Conservation (phyloP, 345 rosid genomes). For the Tarenaya hassleriana region DNA sequence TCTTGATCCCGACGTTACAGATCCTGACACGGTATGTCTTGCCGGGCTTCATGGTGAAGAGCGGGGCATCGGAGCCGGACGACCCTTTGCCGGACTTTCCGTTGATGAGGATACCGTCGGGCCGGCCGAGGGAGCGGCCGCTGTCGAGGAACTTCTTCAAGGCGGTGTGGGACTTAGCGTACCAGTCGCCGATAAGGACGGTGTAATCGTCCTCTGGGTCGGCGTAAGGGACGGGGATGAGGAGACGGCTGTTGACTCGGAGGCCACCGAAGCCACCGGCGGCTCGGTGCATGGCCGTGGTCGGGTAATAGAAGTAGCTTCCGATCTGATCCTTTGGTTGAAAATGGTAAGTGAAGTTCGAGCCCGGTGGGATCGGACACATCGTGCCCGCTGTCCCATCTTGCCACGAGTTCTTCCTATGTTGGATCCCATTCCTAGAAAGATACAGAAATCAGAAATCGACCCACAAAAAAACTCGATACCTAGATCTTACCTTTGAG, state of each 20-base stretch:
- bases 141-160: constrained; percentile 38
- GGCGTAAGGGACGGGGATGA: constrained; percentile 65
- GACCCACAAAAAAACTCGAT: background rate
- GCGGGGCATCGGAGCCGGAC: constrained; percentile 33
- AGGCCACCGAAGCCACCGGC: constrained; percentile 72
- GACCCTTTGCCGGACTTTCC: constrained; percentile 41
- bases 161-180: constrained; percentile 41
- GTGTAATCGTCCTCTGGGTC: constrained; percentile 64
- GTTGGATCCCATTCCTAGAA: constrained; percentile 65
- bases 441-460: too few species aligned
- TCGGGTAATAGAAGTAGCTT: constrained; percentile 59
- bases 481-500: background rate
- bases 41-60: constrained; percentile 53
- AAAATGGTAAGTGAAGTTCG: constrained; percentile 70
- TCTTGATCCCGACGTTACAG: constrained; percentile 60
- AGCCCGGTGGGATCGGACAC: constrained; percentile 66
- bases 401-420: constrained; percentile 81
- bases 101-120: constrained; percentile 57
- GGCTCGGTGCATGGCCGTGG: constrained; percentile 41
- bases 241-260: constrained; percentile 54
- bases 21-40: constrained; percentile 56
- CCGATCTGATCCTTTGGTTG: constrained; percentile 93
- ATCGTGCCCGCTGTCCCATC: constrained; percentile 67
- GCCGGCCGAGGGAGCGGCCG: constrained; percentile 50
- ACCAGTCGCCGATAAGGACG: constrained; percentile 60